Evolutionary conservation across 23 red algal genomes (phyloP).

Genomic region (Cyanidioschyzon merolae): DNA sequence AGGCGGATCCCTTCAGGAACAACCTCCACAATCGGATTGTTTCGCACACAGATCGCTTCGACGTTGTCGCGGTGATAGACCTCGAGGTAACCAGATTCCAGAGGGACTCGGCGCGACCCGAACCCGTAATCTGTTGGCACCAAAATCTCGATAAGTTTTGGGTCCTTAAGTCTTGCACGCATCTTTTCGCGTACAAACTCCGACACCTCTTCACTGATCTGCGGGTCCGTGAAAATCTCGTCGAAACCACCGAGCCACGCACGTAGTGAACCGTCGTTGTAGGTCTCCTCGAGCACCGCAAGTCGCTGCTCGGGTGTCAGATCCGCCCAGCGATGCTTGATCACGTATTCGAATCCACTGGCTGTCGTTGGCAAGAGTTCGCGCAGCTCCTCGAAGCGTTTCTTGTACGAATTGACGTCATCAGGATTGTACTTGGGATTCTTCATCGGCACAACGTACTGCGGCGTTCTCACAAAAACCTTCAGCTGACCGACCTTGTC

Average conservation of each 20-base stretch:
- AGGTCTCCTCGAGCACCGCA: constrained; percentile 12
- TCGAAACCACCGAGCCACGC: constrained; percentile 9
- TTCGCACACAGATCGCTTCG: background rate
- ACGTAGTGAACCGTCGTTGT: background rate
- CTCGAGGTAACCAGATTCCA: constrained; percentile 3
- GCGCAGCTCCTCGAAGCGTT: constrained; percentile 16
- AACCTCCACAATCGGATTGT: constrained; percentile 17
- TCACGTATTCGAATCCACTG: constrained; percentile 9
- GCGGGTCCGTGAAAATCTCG: constrained; percentile 4
- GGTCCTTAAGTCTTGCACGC: constrained; percentile 4
- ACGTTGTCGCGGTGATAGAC: constrained; percentile 16
- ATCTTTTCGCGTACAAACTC: constrained; percentile 19
- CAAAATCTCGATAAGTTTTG: constrained; percentile 8
- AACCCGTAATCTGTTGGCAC: constrained; percentile 12
- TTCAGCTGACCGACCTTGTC: constrained; percentile 6
- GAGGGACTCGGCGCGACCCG: background rate
- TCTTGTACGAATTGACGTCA: background rate
- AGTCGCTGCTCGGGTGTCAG: constrained; percentile 14
- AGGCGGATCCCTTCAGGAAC: constrained; percentile 9
- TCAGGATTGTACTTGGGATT: background rate
- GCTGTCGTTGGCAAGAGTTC: background rate
- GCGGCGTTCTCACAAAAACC: background rate
- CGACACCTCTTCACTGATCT: constrained; percentile 2
- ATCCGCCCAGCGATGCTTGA: constrained; percentile 15
- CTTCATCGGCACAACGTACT: constrained; percentile 18